Evolutionary conservation across 1,284 basidiomycete species (phyloP).

Genomic region (Trichosporon faecale): DNA sequence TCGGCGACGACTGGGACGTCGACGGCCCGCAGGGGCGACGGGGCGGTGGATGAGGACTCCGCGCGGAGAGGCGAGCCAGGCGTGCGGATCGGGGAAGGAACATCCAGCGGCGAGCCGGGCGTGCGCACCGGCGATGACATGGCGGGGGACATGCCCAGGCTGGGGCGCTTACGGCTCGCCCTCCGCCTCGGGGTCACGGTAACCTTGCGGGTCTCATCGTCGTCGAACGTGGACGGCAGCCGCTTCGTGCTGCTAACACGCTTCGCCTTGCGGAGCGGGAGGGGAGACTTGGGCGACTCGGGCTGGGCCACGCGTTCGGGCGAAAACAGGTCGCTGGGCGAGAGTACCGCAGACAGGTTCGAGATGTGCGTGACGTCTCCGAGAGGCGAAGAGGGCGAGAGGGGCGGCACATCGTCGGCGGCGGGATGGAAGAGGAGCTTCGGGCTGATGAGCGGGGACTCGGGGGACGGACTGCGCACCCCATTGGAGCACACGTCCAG

Average conservation of each 20-base stretch:
- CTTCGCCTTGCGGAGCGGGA: background rate
- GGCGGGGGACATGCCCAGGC: background rate
- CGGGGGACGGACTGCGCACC: background rate
- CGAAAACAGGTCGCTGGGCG: background rate
- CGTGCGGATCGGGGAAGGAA: background rate
- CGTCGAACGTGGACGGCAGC: background rate
- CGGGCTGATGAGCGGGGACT: background rate
- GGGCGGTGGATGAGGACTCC: background rate
- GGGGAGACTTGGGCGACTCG: background rate
- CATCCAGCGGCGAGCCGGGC: background rate
- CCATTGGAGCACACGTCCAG: background rate
- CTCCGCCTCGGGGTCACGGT: slow-evolving; percentile 1
- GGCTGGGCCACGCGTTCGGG: background rate
- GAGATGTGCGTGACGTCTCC: slow-evolving; percentile 4
- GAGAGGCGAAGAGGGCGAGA: background rate
- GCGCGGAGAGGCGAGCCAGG: background rate
- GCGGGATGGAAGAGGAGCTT: background rate
- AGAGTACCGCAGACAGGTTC: background rate
- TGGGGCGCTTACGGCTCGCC: background rate
- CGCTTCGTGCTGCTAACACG: slow-evolving; percentile 9
- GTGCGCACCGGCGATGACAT: background rate
- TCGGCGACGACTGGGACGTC: background rate
- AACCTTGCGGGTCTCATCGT: background rate
- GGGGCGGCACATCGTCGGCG: background rate
- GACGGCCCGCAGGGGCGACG: background rate